These are phyloP conservation scores for Physaria fendleri DNA, from an alignment of 345 rosid genomes.

Conservation along the genomic window DNA sequence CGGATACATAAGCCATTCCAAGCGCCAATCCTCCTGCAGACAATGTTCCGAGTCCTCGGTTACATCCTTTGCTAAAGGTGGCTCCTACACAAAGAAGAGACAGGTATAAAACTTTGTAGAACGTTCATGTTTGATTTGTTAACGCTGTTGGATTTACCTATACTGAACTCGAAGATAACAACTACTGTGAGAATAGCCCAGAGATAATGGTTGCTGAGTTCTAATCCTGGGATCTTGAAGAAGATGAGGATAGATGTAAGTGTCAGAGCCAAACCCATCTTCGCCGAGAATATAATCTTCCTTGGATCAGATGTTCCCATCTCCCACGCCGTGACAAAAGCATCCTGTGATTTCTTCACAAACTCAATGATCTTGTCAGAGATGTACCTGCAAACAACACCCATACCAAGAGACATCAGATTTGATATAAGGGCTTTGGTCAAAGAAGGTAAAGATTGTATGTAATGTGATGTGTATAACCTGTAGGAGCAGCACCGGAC, in stretches of 20 bases:
- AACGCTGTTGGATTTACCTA: conserved; percentile 40
- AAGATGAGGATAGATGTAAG: conserved; percentile 55
- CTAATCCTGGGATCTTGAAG: conserved; percentile 49
- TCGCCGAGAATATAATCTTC: conserved; percentile 66
- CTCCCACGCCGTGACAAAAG: conserved; percentile 35
- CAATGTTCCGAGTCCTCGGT: conserved; percentile 74
- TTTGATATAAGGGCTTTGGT: conserved; percentile 1
- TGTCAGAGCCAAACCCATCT: conserved; percentile 77
- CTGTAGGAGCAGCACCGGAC: conserved; percentile 29
- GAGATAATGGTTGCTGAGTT: conserved; percentile 53
- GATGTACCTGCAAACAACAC: conserved; percentile 22
- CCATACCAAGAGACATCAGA: neutral
- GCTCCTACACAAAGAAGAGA: conserved; percentile 49
- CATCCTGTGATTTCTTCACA: conserved; percentile 15
- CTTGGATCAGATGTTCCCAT: conserved; percentile 82
- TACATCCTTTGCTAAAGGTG: conserved; percentile 83
- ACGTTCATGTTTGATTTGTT: neutral
- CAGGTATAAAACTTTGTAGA: neutral
- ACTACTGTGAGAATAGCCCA: conserved; percentile 90
- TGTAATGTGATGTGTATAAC: conserved; percentile 17
- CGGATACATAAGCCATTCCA: conserved; percentile 58
- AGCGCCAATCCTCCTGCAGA: conserved; percentile 88
- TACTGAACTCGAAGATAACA: conserved; percentile 80
- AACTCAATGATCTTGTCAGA: conserved; percentile 16
- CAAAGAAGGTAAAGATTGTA: neutral